A percentile compares a stretch with the other conserved stretches of the same genome.
These are phyloP conservation scores for Rhynchospora breviuscula DNA, from an alignment of 176 grass and related monocot species.

Conservation along the genomic window DNA sequence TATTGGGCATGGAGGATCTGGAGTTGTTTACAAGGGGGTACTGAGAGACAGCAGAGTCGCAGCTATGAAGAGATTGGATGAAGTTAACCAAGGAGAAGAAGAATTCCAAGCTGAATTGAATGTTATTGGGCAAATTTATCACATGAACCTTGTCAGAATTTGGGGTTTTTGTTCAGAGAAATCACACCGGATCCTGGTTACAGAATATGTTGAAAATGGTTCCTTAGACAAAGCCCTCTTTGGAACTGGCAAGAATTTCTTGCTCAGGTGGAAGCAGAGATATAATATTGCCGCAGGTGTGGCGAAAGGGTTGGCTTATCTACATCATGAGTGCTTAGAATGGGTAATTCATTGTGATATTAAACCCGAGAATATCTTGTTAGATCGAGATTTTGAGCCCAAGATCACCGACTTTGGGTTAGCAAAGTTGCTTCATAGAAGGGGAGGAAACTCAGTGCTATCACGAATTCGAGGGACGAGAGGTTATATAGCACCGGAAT, in stretches of 20 bases:
- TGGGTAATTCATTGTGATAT: conserved; percentile 38
- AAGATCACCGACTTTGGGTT: conserved; percentile 34
- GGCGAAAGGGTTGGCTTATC: conserved; percentile 31
- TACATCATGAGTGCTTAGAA: conserved; percentile 35
- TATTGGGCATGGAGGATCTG: conserved; percentile 25
- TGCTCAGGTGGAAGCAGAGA: conserved; percentile 21
- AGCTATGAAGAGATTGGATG: conserved; percentile 29
- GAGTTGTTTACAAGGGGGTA: conserved; percentile 23
- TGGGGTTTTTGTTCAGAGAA: conserved; percentile 19
- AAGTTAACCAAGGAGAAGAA: conserved; percentile 27
- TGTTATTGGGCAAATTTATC: conserved; percentile 16
- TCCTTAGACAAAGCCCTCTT: conserved; percentile 33
- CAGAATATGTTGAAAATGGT: conserved; percentile 26
- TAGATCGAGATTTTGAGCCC: conserved; percentile 27
- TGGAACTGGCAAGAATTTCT: not conserved
- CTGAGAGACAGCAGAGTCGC: conserved; percentile 14
- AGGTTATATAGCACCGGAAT: conserved; percentile 35
- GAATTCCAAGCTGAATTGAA: conserved; percentile 27
- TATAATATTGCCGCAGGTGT: conserved; percentile 27
- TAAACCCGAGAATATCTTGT: conserved; percentile 36
- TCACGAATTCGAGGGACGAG: conserved; percentile 31
- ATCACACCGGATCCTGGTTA: conserved; percentile 21
- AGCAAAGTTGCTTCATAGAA: conserved; percentile 27
- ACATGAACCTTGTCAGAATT: conserved; percentile 27
- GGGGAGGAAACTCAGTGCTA: conserved; percentile 1